Conservation (phyloP, 257 asterid genomes). For the Craterostigma plantagineum region DNA sequence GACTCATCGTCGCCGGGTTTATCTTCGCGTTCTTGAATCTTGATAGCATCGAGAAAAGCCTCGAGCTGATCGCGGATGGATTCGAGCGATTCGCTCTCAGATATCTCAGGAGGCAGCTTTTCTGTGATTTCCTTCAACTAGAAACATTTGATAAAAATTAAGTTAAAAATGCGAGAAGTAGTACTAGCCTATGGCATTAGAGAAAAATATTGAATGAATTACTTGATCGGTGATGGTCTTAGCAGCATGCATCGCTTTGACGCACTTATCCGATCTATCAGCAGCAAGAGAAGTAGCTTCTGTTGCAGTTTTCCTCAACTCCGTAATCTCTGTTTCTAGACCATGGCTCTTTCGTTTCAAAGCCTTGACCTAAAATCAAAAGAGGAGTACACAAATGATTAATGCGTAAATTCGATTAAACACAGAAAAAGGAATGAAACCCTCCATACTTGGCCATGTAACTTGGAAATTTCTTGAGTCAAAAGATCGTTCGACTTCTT, state of each 20-base stretch:
- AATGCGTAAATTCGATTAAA: not conserved
- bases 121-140: constrained; percentile 60
- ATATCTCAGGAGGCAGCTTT: constrained; percentile 49
- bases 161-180: not conserved
- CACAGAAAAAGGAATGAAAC: constrained; percentile 12
- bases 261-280: constrained; percentile 42
- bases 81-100: constrained; percentile 29
- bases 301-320: constrained; percentile 31
- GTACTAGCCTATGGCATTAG: not conserved
- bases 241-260: constrained; percentile 33
- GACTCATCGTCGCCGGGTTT: constrained; percentile 12
- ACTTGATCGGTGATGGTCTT: constrained; percentile 53
- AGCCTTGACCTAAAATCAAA: constrained; percentile 27
- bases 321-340: constrained; percentile 50
- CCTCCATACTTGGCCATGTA: constrained; percentile 34
- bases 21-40: constrained; percentile 20
- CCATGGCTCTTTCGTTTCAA: constrained; percentile 47
- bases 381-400: not conserved
- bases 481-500: constrained; percentile 62
- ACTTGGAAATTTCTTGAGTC: constrained; percentile 55
- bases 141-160: constrained; percentile 8
- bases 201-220: constrained; percentile 5
- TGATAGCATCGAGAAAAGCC: constrained; percentile 25
- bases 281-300: constrained; percentile 39
- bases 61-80: constrained; percentile 33